Evolutionary conservation across 2,329 filamentous ascomycete genomes (phyloP), one percentile per base, ranked within the genome.

Genomic region (Emergomyces pasteurianus): DNA sequence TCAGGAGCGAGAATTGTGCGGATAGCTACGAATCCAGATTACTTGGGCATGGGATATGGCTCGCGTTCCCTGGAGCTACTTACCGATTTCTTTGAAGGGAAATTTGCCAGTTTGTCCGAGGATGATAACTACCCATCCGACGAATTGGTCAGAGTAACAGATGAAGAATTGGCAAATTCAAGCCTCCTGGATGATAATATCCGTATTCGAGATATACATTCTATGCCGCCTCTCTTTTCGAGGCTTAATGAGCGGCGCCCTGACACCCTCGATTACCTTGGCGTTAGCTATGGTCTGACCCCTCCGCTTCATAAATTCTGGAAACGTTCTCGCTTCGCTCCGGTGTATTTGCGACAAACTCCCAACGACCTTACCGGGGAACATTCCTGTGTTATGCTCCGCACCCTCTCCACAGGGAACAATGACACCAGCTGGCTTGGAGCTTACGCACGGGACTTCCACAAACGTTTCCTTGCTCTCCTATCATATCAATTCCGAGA

Each of bases 381-480:
- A 75, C 94, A 99, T 73, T 96, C 94, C 0, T 96, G 91, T 71
- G 92, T 99, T 34, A 99, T 99, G 95, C 82, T 99, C 56, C 85
- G 90, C 61, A 88, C 91, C 1, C 80, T 99, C 2, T 74, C 79
- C 58, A 75, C 75, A 0, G 77, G 78, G 31, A 72, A 75, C 34
- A 86, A 85, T 49, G 90, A 96, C 66, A 80, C 79, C 61, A 85
- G 83, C 68, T 97, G 94, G 94, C 85, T 97, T 0, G 90, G 89
- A 18, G 90, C 91, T 2, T 99, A 95, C 70, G 83, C 92, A 3
- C 84, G 88, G 63, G 94, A 99, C 73, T 99, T 97, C 81, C 92
- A 97, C 70, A 86, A 85, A 65, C 86, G 95, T n/a, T 97, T 97
- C 79, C 79, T 96, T 56, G 85, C 88, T 10, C 83, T 99, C 2